Evolutionary conservation across 2,329 filamentous ascomycete species (phyloP).

Genomic region (Cladosporium sphaerospermum): DNA sequence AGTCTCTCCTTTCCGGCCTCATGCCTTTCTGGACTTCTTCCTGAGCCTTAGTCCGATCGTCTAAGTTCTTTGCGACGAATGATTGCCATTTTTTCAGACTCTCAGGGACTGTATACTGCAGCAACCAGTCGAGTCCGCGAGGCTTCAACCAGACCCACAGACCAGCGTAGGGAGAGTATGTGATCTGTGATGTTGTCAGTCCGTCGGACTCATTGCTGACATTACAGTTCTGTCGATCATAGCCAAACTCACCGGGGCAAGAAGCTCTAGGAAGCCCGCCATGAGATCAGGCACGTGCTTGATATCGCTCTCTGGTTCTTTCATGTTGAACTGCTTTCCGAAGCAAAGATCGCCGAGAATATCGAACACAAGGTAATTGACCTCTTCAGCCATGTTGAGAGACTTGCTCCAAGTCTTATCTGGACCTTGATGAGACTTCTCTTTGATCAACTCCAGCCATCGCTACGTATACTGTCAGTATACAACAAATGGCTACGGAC

Average conservation of each 20-base stretch:
- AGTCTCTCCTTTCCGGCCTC: conserved; percentile 27
- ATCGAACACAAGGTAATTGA: conserved; percentile 36
- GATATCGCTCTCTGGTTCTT: conserved; percentile 32
- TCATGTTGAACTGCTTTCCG: conserved; percentile 37
- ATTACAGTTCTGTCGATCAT: not conserved
- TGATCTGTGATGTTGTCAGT: not conserved
- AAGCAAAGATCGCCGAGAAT: conserved; percentile 42
- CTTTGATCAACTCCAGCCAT: conserved; percentile 4
- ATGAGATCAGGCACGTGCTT: conserved; percentile 15
- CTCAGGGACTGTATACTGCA: conserved; percentile 37
- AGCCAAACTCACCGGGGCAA: conserved; percentile 17
- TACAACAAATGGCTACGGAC: no score
- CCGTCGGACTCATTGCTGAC: conserved; percentile 16
- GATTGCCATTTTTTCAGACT: conserved; percentile 36
- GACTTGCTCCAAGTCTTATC: conserved; percentile 9
- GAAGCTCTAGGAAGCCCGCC: conserved; percentile 13
- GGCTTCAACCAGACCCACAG: conserved; percentile 18
- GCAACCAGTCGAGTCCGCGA: conserved; percentile 32
- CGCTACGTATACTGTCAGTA: not conserved
- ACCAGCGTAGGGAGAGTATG: conserved; percentile 15
- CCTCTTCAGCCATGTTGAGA: conserved; percentile 39
- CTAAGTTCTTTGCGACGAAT: conserved; percentile 36
- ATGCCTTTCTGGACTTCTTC: conserved; percentile 14
- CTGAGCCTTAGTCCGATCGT: conserved; percentile 35
- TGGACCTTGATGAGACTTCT: not conserved